A percentile compares a stretch with the other conserved stretches of the same genome.
Evolutionary conservation across 371 early-diverging fungal genomes (phyloP).

Genomic region (Cokeromyces recurvatus): DNA sequence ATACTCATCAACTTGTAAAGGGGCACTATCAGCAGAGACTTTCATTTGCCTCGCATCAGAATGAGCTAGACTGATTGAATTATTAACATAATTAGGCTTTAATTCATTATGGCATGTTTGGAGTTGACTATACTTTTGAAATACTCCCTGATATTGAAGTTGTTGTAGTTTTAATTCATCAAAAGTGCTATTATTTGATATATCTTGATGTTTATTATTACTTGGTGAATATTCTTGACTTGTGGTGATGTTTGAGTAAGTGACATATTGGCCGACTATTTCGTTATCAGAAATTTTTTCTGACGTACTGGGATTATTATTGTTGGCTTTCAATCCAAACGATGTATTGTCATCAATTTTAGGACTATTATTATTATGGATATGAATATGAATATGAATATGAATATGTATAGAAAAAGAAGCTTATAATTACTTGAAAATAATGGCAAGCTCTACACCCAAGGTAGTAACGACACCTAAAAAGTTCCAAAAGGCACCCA

Average conservation of each 20-base stretch:
- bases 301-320: constrained; percentile 6
- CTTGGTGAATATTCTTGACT: constrained; percentile 19
- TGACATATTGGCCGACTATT: constrained; percentile 3
- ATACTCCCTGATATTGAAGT: constrained; percentile 20
- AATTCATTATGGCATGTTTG: constrained; percentile 3
- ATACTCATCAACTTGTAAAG: constrained; percentile 7
- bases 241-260: constrained; percentile 21
- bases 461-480: constrained; percentile 15
- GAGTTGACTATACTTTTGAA: constrained; percentile 19
- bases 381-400: no score
- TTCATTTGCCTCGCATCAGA: constrained; percentile 6
- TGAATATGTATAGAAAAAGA: no score
- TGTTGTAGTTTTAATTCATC: constrained; percentile 25
- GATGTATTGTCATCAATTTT: constrained; percentile 12
- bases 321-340: constrained; percentile 17
- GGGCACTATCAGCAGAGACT: constrained; percentile 6
- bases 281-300: background rate
- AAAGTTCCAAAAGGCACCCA: constrained; percentile 23
- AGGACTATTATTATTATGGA: no score
- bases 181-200: constrained; percentile 12
- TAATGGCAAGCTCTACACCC: constrained; percentile 6
- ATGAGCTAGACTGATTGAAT: background rate
- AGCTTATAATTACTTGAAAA: constrained; percentile 16
- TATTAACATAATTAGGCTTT: background rate
- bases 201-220: constrained; percentile 7